phyloP scores from a whole-genome alignment of 192 early-diverging fungal species.

The Paraglomus brasilianum region DNA sequence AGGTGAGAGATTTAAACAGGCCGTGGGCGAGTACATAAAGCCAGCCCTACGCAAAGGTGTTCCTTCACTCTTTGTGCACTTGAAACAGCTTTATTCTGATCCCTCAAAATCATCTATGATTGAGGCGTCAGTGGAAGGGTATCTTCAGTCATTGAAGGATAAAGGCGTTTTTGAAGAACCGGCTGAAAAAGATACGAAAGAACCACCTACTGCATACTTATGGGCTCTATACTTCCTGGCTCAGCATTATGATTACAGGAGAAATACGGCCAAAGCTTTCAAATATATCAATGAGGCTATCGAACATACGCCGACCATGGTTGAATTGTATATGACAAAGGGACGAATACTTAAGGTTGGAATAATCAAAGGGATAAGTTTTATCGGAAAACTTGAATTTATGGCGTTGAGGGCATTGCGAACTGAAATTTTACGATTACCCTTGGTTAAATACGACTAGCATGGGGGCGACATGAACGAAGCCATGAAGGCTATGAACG shows the following conservation, averaged over 20 bases:
- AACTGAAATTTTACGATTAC: too few relatives aligned
- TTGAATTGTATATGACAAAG: conserved; percentile 91
- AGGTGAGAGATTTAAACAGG: conserved; percentile 58
- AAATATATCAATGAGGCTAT: conserved; percentile 79
- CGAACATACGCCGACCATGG: conserved; percentile 81
- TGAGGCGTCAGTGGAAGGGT: conserved; percentile 66
- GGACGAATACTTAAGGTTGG: conserved; percentile 87
- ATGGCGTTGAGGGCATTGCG: too few relatives aligned
- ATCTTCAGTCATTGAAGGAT: conserved; percentile 50
- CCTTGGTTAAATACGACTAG: conserved; percentile 38
- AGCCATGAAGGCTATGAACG: conserved; percentile 80
- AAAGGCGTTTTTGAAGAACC: conserved; percentile 19
- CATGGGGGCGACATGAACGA: conserved; percentile 73
- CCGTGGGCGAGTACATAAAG: conserved; percentile 67
- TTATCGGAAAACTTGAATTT: not conserved
- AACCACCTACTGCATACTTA: conserved; percentile 75
- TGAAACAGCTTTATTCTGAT: conserved; percentile 71
- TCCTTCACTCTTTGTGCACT: conserved; percentile 85
- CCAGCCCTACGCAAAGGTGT: conserved; percentile 86
- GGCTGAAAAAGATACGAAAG: conserved; percentile 51
- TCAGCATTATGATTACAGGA: conserved; percentile 80
- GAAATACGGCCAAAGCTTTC: conserved; percentile 70
- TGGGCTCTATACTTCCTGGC: conserved; percentile 95
- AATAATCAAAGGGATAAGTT: not conserved
- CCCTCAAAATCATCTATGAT: conserved; percentile 67